A percentile compares a stretch with the other conserved stretches of the same genome.
Evolutionary conservation across 192 early-diverging fungal genomes (phyloP).

Genomic region (Backusella luteola): DNA sequence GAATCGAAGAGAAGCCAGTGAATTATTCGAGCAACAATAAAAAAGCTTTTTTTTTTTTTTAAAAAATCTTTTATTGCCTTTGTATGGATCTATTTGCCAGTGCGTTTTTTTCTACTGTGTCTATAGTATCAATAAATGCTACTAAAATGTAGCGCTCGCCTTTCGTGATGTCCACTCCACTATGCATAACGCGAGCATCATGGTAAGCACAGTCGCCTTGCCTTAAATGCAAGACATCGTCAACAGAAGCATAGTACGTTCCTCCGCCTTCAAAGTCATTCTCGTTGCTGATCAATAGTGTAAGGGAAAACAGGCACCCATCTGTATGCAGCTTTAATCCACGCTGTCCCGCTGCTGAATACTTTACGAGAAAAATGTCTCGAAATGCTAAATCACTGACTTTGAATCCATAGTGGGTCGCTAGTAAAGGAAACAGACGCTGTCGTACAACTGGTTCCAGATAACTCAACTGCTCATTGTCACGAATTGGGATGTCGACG

Average conservation of each 20-base stretch:
- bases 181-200: conserved; percentile 42
- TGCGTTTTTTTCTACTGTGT: conserved; percentile 27
- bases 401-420: conserved; percentile 30
- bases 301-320: conserved; percentile 54
- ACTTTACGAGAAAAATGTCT: conserved; percentile 49
- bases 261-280: conserved; percentile 55
- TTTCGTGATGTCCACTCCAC: conserved; percentile 39
- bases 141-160: conserved; percentile 47
- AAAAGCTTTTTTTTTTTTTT: not conserved
- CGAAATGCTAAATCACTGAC: conserved; percentile 36
- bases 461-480: conserved; percentile 12
- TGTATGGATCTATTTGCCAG: not conserved
- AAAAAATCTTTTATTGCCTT: not conserved
- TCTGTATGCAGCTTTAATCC: conserved; percentile 48
- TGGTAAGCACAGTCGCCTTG: conserved; percentile 51
- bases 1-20: not conserved
- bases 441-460: conserved; percentile 27
- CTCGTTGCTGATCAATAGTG: conserved; percentile 44
- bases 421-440: conserved; percentile 29
- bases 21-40: not conserved
- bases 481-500: conserved; percentile 40
- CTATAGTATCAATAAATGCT: conserved; percentile 53
- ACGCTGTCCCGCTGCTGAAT: conserved; percentile 42
- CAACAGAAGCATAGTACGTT: conserved; percentile 39
- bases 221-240: conserved; percentile 13